Evolutionary conservation across 768 basidiomycete species (phyloP).

Genomic region (Gelatoporia subvermispora): DNA sequence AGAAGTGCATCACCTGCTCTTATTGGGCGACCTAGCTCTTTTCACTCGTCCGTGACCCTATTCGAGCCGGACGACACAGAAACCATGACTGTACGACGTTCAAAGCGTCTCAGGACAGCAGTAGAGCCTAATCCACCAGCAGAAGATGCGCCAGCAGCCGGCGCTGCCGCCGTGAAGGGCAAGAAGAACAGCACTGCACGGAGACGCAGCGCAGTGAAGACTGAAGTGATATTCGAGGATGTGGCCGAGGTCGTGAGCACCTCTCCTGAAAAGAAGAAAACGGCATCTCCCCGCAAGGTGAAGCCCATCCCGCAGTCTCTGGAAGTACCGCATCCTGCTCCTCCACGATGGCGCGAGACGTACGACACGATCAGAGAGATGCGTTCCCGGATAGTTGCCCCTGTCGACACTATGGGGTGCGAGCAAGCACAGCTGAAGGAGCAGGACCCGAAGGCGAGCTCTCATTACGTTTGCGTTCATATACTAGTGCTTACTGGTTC

Average conservation of each 20-base stretch:
- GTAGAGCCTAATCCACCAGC: neutral
- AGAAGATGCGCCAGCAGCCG: neutral
- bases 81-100: neutral
- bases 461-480: neutral
- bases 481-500: neutral
- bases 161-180: neutral
- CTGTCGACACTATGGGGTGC: conserved; percentile 93
- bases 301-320: conserved; percentile 10
- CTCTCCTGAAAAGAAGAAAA: neutral
- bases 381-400: conserved; percentile 67
- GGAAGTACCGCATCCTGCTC: conserved; percentile 14
- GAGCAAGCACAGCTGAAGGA: conserved; percentile 63
- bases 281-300: conserved; percentile 9
- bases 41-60: conserved; percentile 1
- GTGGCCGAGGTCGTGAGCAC: neutral
- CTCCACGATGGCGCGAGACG: conserved; percentile 31
- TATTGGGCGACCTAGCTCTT: neutral
- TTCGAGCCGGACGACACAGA: neutral
- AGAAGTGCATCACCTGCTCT: neutral
- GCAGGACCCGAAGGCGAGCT: conserved; percentile 55
- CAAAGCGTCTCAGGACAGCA: neutral
- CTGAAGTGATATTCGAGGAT: neutral
- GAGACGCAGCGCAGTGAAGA: neutral
- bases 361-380: conserved; percentile 74
- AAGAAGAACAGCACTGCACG: neutral